Base-by-base conservation (phyloP, 1,139 yeast species). In the Candida sojae region DNA sequence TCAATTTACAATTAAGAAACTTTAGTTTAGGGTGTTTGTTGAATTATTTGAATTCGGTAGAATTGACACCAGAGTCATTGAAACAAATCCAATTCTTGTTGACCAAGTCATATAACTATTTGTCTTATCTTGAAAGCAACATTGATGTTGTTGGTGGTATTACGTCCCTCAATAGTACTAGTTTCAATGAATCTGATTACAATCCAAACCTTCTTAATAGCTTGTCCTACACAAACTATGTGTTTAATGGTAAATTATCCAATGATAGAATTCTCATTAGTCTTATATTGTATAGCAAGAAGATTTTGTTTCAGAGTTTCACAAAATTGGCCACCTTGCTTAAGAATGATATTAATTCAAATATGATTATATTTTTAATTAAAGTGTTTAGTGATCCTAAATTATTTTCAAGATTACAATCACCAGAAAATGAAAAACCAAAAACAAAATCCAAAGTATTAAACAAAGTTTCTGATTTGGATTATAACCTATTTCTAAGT, bases 1-100 rank as follows among this genome's bases (percentile, higher is more conserved):
- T 67, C n/a, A 74, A 75, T 53, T 63, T 75, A 48, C 68, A 68
- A 50, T 58, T 74, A 35, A 63, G 80, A 51, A 73, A 68, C 46
- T 64, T 68, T 46, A 68, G 78, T 62, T 67, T 75, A 53, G 60
- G 68, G 6, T 75, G 80, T 55, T 65, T 76, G 44, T 62, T 71
- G 47, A 75, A 74, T 48, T 75, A 75, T 48, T 63, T 75, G 47
- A 63, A 61, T 36, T 64, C 71, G 0, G 75, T 72, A 13, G 73
- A 72, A 7, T 60, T 71, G 39, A 65, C 77, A 0, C 78, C 79
- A 0, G 80, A 75, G 46, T 64, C 73, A 6, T 64, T 71, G 44
- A 74, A 73, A 54, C 80, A 73, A 49, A 60, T 75, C 30, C 79
- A 72, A 48, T 73, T 73, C 48, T 64, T 75, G 42, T 61, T 76